These are phyloP conservation scores for Populus hybrid DNA, from an alignment of 441 rosid species.

Conservation along the genomic window DNA sequence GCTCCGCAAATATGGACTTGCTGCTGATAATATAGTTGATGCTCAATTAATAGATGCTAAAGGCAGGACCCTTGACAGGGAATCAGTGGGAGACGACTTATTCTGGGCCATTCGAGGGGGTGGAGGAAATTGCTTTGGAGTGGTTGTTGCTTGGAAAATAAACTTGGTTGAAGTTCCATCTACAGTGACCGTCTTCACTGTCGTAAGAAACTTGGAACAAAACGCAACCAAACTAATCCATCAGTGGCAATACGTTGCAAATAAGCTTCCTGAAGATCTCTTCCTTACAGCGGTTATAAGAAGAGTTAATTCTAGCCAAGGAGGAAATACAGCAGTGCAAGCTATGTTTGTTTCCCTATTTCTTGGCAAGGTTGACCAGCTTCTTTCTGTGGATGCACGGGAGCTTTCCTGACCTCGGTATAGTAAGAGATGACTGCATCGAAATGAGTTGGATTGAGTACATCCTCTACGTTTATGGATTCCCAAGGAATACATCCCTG, in stretches of 20 bases:
- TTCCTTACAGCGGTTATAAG: conserved; percentile 28
- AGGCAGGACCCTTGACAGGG: conserved; percentile 40
- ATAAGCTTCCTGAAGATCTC: conserved; percentile 35
- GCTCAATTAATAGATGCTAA: conserved; percentile 43
- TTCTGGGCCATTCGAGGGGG: conserved; percentile 72
- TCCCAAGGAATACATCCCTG: conserved; percentile 18
- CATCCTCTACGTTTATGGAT: conserved; percentile 26
- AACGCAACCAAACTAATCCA: conserved; percentile 45
- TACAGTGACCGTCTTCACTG: conserved; percentile 42
- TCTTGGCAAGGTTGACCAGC: conserved; percentile 37
- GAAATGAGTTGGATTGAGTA: conserved; percentile 53
- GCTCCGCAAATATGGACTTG: conserved; percentile 49
- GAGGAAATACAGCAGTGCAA: conserved; percentile 23
- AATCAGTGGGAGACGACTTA: conserved; percentile 52
- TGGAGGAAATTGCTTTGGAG: conserved; percentile 58
- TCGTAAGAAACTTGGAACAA: conserved; percentile 36
- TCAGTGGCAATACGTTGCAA: conserved; percentile 50
- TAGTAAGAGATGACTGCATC: conserved; percentile 34
- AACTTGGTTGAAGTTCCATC: conserved; percentile 50
- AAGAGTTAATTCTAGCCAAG: conserved; percentile 9
- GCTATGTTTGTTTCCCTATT: conserved; percentile 42
- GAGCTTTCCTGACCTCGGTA: conserved; percentile 44
- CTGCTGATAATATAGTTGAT: conserved; percentile 53
- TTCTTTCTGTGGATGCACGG: conserved; percentile 42
- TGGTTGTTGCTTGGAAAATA: conserved; percentile 55